Evolutionary conservation across 306 rosid genomes (phyloP), one percentile per base, ranked within the genome.

Genomic region (Dicorynia guianensis): DNA sequence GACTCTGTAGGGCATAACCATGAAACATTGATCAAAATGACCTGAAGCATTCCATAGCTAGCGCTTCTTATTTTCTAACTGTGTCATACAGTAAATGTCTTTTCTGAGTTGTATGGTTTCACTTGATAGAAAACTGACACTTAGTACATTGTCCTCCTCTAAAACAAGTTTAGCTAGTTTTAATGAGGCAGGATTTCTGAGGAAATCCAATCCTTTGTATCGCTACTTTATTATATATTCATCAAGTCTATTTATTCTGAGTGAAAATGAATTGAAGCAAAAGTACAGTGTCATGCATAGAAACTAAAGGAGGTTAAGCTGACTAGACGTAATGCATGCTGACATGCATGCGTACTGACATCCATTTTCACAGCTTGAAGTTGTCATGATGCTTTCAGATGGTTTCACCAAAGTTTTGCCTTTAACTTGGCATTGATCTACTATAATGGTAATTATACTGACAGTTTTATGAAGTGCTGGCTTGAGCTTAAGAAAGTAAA

Each of bases 151-250:
- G 1, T 8, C 59, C 12, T 19, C 50, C 50, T 44, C 57, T 10
- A 43, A 35, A 67, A 76, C 63, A 67, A 58, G 54, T 36, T 67
- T 58, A 35, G 20, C 62, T 58, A 18, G 35, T 59, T 25, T 6
- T 36, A 18, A 46, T 38, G 12, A 56, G 30, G 17, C 48, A 36
- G 48, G 35, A 8, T 20, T 54, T 33, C 58, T 8, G 10, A 13
- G 56, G n/a, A 25, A 20, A 18, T 25, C 17, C 18, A 33, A 53
- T 53, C 59, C 34, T 18, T 54, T 8, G 5, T 9, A 14, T 46
- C 44, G 7, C 57, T 10, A 33, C 19, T 56, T 58, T 18, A 43
- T 30, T 49, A 12, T 49, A 49, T n/a, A 49, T 5, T 40, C 4
- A 40, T 5, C 6, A 40, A 5, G 30, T 25, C 30, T 25, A 40